Conservation (phyloP, 805 yeast genomes). For the Kregervanrija fluxuum region DNA sequence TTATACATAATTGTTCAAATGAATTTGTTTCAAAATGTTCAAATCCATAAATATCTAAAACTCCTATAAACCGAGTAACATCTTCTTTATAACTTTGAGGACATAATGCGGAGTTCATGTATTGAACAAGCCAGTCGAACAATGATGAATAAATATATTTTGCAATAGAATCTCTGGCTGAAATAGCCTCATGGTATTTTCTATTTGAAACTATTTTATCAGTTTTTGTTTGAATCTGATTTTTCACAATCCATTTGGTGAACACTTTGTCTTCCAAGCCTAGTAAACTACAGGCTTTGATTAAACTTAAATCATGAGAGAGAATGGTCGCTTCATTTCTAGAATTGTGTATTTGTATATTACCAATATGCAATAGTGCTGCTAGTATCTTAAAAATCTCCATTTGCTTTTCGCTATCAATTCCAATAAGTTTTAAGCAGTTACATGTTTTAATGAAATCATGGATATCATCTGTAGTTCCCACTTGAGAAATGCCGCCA, state of each 20-base stretch:
- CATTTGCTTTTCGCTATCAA: conserved; percentile 48
- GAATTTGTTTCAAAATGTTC: conserved; percentile 93
- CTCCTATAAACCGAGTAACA: conserved; percentile 80
- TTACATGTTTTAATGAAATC: conserved; percentile 72
- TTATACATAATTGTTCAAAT: conserved; percentile 95
- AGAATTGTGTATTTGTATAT: conserved; percentile 77
- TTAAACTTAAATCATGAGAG: conserved; percentile 80
- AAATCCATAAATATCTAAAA: conserved; percentile 93
- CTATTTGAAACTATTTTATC: conserved; percentile 85
- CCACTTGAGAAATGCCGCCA: conserved; percentile 67
- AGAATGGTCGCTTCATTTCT: conserved; percentile 75
- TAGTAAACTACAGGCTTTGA: conserved; percentile 74
- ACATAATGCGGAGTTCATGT: conserved; percentile 75
- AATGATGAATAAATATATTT: conserved; percentile 87
- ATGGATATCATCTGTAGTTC: conserved; percentile 71
- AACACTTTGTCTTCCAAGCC: conserved; percentile 69
- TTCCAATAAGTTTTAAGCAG: conserved; percentile 76
- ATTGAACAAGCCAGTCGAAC: conserved; percentile 91
- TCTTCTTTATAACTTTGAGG: conserved; percentile 57
- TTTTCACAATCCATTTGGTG: conserved; percentile 88
- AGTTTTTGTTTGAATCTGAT: conserved; percentile 82
- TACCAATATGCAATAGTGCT: conserved; percentile 88
- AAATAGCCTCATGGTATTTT: conserved; percentile 74
- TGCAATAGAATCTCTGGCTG: conserved; percentile 95
- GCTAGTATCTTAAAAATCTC: conserved; percentile 76